These are phyloP conservation scores for Fusarium citri DNA, from an alignment of 2,329 filamentous ascomycete genomes.

Conservation along the genomic window DNA sequence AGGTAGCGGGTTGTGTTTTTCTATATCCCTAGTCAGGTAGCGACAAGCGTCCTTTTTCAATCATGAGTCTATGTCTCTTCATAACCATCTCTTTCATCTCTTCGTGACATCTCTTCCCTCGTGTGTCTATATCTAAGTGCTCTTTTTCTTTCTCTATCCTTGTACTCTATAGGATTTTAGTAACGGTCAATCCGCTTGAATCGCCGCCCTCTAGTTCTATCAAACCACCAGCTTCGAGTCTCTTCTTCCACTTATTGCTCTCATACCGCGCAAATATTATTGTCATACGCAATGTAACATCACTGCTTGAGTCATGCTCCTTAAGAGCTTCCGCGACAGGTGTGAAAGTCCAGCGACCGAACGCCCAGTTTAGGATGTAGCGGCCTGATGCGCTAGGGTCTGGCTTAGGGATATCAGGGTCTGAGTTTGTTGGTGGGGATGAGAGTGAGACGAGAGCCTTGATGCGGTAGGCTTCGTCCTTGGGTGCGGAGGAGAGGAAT, in stretches of 20 bases:
- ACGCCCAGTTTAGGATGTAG: slow-evolving; percentile 98
- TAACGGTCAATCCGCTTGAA: slow-evolving; percentile 64
- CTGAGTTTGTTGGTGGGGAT: slow-evolving; percentile 61
- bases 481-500: slow-evolving; percentile 79
- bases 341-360: slow-evolving; percentile 94
- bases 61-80: slow-evolving; percentile 34
- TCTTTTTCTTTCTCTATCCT: slow-evolving; percentile 10
- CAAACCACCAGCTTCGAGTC: slow-evolving; percentile 69
- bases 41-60: slow-evolving; percentile 28
- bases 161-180: slow-evolving; percentile 57
- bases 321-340: slow-evolving; percentile 55
- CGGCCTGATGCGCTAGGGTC: slow-evolving; percentile 55
- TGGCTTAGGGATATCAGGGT: slow-evolving; percentile 57
- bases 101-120: slow-evolving; percentile 25
- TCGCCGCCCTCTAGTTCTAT: slow-evolving; percentile 61
- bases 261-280: slow-evolving; percentile 80
- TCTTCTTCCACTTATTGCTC: slow-evolving; percentile 81
- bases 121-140: slow-evolving; percentile 23
- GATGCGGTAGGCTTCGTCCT: slow-evolving; percentile 96
- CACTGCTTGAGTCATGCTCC: slow-evolving; percentile 67
- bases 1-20: slow-evolving; percentile 32
- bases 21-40: slow-evolving; percentile 28
- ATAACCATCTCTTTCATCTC: slow-evolving; percentile 32
- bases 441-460: slow-evolving; percentile 74
- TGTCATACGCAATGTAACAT: slow-evolving; percentile 75